phyloP scores from a whole-genome alignment of 306 rosid genomes.

The Argentina anserina region DNA sequence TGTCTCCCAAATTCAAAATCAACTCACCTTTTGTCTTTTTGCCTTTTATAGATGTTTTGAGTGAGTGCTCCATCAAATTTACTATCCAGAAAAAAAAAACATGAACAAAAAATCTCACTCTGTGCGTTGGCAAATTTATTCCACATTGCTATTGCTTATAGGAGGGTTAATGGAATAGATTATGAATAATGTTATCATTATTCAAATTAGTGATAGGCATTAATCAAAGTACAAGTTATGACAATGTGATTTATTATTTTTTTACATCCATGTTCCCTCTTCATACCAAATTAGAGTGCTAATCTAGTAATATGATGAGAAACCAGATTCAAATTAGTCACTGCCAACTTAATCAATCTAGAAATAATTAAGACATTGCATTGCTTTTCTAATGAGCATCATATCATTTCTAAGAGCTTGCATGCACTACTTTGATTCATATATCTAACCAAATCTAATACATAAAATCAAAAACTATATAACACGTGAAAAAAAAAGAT shows the following conservation, averaged over 20 bases:
- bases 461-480: conserved; percentile 18
- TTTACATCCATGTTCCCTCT: not conserved
- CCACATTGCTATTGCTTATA: conserved; percentile 1
- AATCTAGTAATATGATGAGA: not conserved
- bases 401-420: conserved; percentile 6
- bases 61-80: conserved; percentile 48
- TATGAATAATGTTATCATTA: not conserved
- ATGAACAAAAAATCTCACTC: conserved; percentile 8
- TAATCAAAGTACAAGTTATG: conserved; percentile 17
- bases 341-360: not conserved
- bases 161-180: conserved; percentile 13
- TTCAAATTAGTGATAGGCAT: conserved; percentile 11
- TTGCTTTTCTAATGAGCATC: not conserved
- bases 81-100: conserved; percentile 30
- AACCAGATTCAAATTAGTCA: not conserved
- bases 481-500: conserved; percentile 53
- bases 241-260: conserved; percentile 9
- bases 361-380: not conserved
- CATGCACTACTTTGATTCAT: conserved; percentile 21
- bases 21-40: conserved; percentile 37
- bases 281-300: not conserved
- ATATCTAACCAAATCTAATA: conserved; percentile 30
- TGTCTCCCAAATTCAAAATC: conserved; percentile 74
- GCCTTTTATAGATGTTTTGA: conserved; percentile 39
- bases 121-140: conserved; percentile 6